These are phyloP conservation scores for Kalanchoe fedtschenkoi DNA, from an alignment of 164 flowering plant genomes.

Conservation along the genomic window DNA sequence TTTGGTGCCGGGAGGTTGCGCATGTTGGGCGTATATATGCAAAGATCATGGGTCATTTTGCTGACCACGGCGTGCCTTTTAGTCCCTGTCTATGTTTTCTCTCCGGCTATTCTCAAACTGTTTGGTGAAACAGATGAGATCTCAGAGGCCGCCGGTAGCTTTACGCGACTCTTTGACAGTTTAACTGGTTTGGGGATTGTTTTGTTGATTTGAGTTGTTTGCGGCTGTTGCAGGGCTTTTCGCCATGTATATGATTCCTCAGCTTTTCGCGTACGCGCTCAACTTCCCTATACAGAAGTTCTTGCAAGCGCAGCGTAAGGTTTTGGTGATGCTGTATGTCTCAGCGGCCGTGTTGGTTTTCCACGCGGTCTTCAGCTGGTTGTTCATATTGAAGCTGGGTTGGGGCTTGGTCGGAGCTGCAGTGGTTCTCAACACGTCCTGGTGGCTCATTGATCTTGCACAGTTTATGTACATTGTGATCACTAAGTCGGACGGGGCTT, in stretches of 20 bases:
- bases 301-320: constrained; percentile 53
- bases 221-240: constrained; percentile 30
- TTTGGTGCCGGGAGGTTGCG: constrained; percentile 41
- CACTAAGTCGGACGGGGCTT: constrained; percentile 46
- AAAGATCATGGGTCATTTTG: constrained; percentile 64
- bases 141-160: constrained; percentile 38
- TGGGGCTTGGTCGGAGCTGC: constrained; percentile 58
- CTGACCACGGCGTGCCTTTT: constrained; percentile 25
- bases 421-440: constrained; percentile 32
- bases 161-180: background rate
- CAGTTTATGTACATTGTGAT: constrained; percentile 48
- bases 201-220: background rate
- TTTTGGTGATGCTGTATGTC: constrained; percentile 38
- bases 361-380: constrained; percentile 47
- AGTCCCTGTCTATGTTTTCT: constrained; percentile 39
- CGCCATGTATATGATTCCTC: constrained; percentile 56
- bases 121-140: constrained; percentile 44
- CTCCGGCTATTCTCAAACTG: constrained; percentile 40
- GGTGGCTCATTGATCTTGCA: constrained; percentile 44
- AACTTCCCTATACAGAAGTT: constrained; percentile 60
- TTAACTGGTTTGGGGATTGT: background rate
- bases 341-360: constrained; percentile 32
- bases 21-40: constrained; percentile 63
- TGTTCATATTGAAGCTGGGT: constrained; percentile 33
- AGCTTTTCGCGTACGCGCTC: constrained; percentile 46